Evolutionary conservation across 805 yeast species (phyloP).

Genomic region (Kuraishia floccosa): DNA sequence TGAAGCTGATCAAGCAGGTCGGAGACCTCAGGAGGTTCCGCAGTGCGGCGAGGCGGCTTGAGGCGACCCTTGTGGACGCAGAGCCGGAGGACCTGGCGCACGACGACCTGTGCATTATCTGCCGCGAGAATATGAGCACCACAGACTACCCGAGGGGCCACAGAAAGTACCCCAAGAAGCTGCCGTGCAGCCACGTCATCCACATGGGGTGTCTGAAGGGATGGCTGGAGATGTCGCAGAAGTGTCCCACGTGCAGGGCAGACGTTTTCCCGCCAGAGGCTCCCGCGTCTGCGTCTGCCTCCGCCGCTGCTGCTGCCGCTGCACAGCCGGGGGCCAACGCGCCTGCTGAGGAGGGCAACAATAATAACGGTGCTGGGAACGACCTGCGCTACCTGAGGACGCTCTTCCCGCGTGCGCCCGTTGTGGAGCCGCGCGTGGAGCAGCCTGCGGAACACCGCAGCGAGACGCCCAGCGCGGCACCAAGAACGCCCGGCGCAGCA

Average conservation of each 20-base stretch:
- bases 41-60: slow-evolving; percentile 47
- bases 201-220: slow-evolving; percentile 85
- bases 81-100: slow-evolving; percentile 46
- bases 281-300: background rate
- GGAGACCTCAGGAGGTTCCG: slow-evolving; percentile 25
- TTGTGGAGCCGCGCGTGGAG: too few relatives aligned
- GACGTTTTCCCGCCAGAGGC: slow-evolving; percentile 32
- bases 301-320: background rate
- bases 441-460: too few relatives aligned
- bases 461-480: too few relatives aligned
- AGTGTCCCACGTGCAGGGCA: slow-evolving; percentile 87
- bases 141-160: slow-evolving; percentile 11
- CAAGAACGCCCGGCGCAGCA: too few relatives aligned
- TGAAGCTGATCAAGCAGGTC: slow-evolving; percentile 18
- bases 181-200: slow-evolving; percentile 78
- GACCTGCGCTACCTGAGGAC: too few relatives aligned
- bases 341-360: background rate
- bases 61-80: slow-evolving; percentile 53
- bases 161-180: slow-evolving; percentile 56
- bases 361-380: too few relatives aligned
- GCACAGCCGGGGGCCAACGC: background rate
- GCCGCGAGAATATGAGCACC: slow-evolving; percentile 75
- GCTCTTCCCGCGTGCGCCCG: too few relatives aligned
- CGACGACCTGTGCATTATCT: slow-evolving; percentile 72
- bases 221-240: slow-evolving; percentile 87